Evolutionary conservation across 2,329 filamentous ascomycete species (phyloP).

Genomic region (Zymoseptoria ardabiliae): DNA sequence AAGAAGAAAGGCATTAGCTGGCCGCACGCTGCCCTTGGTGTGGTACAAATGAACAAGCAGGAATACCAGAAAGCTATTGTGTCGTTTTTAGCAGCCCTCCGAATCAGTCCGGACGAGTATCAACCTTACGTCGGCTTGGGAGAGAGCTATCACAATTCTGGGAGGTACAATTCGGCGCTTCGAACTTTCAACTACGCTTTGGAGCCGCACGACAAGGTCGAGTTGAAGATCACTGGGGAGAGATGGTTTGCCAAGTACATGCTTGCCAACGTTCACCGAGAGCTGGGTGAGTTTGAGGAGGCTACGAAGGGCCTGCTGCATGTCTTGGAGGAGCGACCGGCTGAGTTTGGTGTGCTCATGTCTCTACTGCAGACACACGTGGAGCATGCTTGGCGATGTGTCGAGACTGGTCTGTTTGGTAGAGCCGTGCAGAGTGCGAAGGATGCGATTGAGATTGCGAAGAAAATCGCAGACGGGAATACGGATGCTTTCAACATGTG

Average conservation of each 20-base stretch:
- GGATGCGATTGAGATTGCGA: slow-evolving; percentile 62
- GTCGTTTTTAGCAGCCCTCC: slow-evolving; percentile 81
- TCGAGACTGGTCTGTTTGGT: slow-evolving; percentile 81
- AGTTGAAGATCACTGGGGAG: slow-evolving; percentile 54
- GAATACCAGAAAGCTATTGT: slow-evolving; percentile 83
- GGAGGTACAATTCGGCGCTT: slow-evolving; percentile 85
- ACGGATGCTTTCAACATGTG: slow-evolving; percentile 83
- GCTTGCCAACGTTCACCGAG: slow-evolving; percentile 87
- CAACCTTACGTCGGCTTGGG: slow-evolving; percentile 93
- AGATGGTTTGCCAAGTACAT: slow-evolving; percentile 97
- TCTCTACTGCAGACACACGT: slow-evolving; percentile 82
- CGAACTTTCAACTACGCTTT: slow-evolving; percentile 85
- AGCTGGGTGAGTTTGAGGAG: slow-evolving; percentile 82
- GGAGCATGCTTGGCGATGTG: slow-evolving; percentile 67
- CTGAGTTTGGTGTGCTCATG: slow-evolving; percentile 80
- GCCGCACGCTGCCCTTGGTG: slow-evolving; percentile 89
- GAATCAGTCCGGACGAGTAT: slow-evolving; percentile 79
- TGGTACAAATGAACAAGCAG: slow-evolving; percentile 90
- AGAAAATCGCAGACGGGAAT: slow-evolving; percentile 52
- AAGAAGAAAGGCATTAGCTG: slow-evolving; percentile 91
- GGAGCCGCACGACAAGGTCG: slow-evolving; percentile 56
- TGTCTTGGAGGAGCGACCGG: slow-evolving; percentile 60
- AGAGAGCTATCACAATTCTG: slow-evolving; percentile 95
- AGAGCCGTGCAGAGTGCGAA: slow-evolving; percentile 66
- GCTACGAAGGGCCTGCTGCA: slow-evolving; percentile 69